Conservation (phyloP, 2,329 filamentous ascomycete genomes). For the Torrubiellomyces zombiae region DNA sequence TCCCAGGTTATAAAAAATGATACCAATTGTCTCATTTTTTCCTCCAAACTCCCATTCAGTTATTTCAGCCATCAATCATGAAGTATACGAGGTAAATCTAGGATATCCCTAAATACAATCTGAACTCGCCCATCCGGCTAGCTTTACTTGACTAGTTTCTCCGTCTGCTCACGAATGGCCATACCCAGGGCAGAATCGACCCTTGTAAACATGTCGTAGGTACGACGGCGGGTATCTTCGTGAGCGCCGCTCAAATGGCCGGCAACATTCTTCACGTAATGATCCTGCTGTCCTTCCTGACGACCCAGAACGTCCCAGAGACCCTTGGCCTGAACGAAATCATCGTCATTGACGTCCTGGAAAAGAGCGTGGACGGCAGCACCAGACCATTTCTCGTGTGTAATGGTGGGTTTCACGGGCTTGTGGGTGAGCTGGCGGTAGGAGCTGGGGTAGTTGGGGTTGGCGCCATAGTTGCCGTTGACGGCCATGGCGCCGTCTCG, state of each 20-base stretch:
- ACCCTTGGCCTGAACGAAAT: constrained; percentile 31
- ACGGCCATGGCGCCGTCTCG: constrained; percentile 56
- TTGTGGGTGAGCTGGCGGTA: constrained; percentile 29
- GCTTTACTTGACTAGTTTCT: constrained; percentile 20
- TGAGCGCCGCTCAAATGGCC: constrained; percentile 37
- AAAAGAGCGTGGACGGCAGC: constrained; percentile 25
- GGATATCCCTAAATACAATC: no score
- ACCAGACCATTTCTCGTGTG: constrained; percentile 32
- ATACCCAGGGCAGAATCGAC: constrained; percentile 37
- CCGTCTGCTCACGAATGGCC: constrained; percentile 35
- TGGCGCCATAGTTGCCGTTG: constrained; percentile 45
- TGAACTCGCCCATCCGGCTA: no score
- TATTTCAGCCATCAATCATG: no score
- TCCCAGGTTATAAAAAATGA: no score
- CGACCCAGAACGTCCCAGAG: constrained; percentile 32
- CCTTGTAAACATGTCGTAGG: constrained; percentile 42
- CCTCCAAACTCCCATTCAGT: no score
- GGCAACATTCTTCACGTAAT: constrained; percentile 42
- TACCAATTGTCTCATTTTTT: no score
- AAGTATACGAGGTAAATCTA: no score
- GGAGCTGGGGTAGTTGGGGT: constrained; percentile 40
- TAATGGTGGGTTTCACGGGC: constrained; percentile 20
- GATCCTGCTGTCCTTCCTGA: constrained; percentile 39
- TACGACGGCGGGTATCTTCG: constrained; percentile 36
- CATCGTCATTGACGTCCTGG: constrained; percentile 27